These are phyloP conservation scores for Plasmodium gaboni DNA, from an alignment of 169 alveolate genomes.

Conservation along the genomic window DNA sequence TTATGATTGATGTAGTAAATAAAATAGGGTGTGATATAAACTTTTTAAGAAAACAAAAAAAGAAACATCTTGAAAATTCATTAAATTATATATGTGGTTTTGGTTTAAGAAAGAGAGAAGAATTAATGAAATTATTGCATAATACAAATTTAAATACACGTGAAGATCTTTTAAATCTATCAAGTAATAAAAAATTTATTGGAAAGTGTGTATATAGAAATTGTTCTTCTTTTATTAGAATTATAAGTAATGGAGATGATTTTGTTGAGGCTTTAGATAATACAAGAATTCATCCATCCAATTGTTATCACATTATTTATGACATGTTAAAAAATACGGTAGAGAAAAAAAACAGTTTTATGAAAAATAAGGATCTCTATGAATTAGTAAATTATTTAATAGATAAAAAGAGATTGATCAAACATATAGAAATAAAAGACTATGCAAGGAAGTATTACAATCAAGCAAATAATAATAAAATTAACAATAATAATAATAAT, in stretches of 20 bases:
- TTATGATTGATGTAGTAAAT: conserved; percentile 63
- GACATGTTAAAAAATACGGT: conserved; percentile 83
- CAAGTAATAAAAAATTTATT: conserved; percentile 43
- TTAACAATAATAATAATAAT: no score
- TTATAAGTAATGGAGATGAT: conserved; percentile 41
- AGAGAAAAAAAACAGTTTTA: conserved; percentile 76
- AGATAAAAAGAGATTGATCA: conserved; percentile 35
- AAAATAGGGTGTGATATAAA: conserved; percentile 70
- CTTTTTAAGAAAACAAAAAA: conserved; percentile 47
- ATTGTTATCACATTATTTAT: conserved; percentile 79
- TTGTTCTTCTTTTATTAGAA: conserved; percentile 83
- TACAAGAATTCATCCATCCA: conserved; percentile 86
- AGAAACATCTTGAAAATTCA: conserved; percentile 44
- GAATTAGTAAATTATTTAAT: conserved; percentile 51
- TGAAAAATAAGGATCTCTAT: conserved; percentile 31
- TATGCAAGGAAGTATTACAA: conserved; percentile 57
- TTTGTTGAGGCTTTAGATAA: conserved; percentile 79
- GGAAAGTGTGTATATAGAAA: conserved; percentile 81
- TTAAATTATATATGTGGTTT: conserved; percentile 54
- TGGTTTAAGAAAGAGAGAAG: conserved; percentile 66
- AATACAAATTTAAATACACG: conserved; percentile 47
- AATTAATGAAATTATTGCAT: conserved; percentile 49
- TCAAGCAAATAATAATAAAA: background rate
- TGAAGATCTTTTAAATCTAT: conserved; percentile 46
- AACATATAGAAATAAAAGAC: conserved; percentile 42